Conservation (phyloP, 192 early-diverging fungal genomes). For the Coemansia sp. region DNA sequence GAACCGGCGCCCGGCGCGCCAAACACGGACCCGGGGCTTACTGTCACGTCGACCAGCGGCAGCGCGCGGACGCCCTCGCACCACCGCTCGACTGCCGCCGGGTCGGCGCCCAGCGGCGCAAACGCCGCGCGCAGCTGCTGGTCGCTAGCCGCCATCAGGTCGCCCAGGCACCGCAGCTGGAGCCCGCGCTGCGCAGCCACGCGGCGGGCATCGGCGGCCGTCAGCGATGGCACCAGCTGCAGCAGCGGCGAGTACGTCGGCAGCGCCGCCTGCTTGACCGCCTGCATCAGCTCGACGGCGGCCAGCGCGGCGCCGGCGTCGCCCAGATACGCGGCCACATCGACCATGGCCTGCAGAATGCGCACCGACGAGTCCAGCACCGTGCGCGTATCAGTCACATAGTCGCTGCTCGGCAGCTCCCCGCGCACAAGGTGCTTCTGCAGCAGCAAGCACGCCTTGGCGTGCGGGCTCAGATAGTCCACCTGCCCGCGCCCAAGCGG, state of each 20-base stretch:
- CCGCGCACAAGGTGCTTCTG: conserved; percentile 83
- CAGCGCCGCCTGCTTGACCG: conserved; percentile 89
- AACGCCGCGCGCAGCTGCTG: conserved; percentile 20
- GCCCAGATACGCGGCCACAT: conserved; percentile 72
- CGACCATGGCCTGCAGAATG: conserved; percentile 92
- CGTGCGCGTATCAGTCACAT: conserved; percentile 81
- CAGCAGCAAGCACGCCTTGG: conserved; percentile 86
- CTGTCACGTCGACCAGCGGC: conserved; percentile 20
- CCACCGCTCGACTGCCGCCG: conserved; percentile 7
- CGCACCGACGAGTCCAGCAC: conserved; percentile 92
- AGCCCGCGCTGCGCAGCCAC: not conserved
- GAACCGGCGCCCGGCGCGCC: not conserved
- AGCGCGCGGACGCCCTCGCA: conserved; percentile 35
- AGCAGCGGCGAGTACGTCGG: conserved; percentile 67
- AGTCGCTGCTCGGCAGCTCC: conserved; percentile 82
- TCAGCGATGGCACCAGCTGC: conserved; percentile 57
- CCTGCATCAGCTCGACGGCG: conserved; percentile 82
- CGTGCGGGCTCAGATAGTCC: conserved; percentile 80
- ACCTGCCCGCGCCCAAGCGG: conserved; percentile 49
- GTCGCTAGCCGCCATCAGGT: conserved; percentile 39
- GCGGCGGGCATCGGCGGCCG: conserved; percentile 9
- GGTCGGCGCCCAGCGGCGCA: not conserved
- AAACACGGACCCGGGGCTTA: conserved; percentile 6
- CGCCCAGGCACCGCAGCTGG: conserved; percentile 19
- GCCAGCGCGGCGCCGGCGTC: conserved; percentile 61